phyloP scores from a whole-genome alignment of 2,329 filamentous ascomycete genomes.

The Penicillium hordei region DNA sequence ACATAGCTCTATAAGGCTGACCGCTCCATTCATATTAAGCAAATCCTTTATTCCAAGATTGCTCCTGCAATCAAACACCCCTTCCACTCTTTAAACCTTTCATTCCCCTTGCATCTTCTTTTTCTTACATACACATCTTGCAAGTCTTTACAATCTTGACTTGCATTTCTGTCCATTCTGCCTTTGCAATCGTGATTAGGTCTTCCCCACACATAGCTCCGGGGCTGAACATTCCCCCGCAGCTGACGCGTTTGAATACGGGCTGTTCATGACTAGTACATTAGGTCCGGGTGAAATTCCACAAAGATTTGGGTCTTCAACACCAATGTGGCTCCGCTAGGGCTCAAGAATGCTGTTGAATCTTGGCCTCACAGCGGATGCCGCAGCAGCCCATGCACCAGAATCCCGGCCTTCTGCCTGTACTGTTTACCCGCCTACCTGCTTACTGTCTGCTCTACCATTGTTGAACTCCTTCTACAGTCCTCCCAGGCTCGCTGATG shows the following conservation, averaged over 20 bases:
- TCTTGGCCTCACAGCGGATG: constrained; percentile 46
- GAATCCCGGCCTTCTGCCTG: constrained; percentile 24
- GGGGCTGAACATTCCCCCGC: constrained; percentile 11
- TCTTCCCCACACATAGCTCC: neutral
- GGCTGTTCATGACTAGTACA: constrained; percentile 9
- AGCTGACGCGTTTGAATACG: constrained; percentile 15
- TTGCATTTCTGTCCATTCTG: neutral
- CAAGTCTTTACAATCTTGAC: neutral
- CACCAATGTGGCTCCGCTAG: constrained; percentile 24
- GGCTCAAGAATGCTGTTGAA: constrained; percentile 42
- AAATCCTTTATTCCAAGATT: neutral
- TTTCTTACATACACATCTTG: neutral
- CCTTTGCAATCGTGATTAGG: neutral
- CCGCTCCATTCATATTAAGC: constrained; percentile 10
- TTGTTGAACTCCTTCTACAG: constrained; percentile 26
- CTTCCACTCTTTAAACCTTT: neutral
- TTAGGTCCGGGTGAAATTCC: constrained; percentile 3
- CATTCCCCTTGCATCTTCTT: neutral
- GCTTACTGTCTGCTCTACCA: constrained; percentile 29
- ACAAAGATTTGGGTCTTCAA: constrained; percentile 3
- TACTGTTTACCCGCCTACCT: constrained; percentile 20
- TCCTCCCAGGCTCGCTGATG: constrained; percentile 21
- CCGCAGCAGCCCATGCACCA: constrained; percentile 42
- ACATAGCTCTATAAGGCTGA: constrained; percentile 24
- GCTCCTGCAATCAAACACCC: neutral